Evolutionary conservation across 768 basidiomycete species (phyloP).

Genomic region (Hirschioporus abietinus): DNA sequence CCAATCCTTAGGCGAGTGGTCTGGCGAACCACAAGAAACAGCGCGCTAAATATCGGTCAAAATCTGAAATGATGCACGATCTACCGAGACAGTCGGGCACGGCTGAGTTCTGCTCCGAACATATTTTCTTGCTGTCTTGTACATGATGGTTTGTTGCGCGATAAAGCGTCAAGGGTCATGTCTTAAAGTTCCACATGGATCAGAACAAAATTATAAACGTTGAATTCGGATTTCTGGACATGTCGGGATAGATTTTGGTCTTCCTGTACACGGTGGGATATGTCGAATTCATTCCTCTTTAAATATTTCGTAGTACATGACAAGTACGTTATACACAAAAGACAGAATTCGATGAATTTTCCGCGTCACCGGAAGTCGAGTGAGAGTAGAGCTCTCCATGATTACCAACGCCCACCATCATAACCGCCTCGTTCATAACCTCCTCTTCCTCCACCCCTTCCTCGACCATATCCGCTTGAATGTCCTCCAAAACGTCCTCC

Average conservation of each 20-base stretch:
- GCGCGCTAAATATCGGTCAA: background rate
- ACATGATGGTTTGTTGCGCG: background rate
- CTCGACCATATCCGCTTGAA: conserved; percentile 3
- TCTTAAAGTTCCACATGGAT: too few relatives aligned
- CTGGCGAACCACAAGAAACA: background rate
- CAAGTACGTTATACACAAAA: background rate
- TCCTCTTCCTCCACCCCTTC: conserved; percentile 13
- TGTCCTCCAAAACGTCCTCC: background rate
- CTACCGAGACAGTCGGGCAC: background rate
- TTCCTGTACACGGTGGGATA: background rate
- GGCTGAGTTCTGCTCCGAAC: too few relatives aligned
- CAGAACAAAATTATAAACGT: background rate
- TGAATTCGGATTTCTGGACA: background rate
- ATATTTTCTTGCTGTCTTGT: too few relatives aligned
- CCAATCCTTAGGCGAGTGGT: background rate
- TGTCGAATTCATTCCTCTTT: background rate
- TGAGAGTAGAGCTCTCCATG: too few relatives aligned
- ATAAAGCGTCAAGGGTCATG: background rate
- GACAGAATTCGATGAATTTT: background rate
- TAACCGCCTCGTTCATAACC: conserved; percentile 30
- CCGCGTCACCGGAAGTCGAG: too few relatives aligned
- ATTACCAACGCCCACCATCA: conserved; percentile 28
- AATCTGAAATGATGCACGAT: background rate
- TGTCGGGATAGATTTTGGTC: background rate
- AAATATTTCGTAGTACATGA: background rate